These are phyloP conservation scores for Ogataea pilisensis DNA, from an alignment of 805 yeast species.

Conservation along the genomic window DNA sequence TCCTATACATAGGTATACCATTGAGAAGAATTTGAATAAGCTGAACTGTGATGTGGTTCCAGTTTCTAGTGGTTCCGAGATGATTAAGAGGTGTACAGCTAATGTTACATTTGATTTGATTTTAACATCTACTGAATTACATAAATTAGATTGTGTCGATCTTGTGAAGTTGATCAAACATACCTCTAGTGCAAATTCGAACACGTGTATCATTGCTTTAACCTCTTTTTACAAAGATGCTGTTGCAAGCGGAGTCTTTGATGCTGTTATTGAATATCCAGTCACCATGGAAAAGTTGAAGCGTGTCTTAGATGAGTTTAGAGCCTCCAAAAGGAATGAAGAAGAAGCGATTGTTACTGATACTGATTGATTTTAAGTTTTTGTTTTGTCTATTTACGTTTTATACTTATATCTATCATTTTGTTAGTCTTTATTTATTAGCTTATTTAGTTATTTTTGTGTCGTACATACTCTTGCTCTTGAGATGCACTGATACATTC, in stretches of 20 bases:
- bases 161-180: slow-evolving; percentile 70
- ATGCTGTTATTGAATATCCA: slow-evolving; percentile 74
- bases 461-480: too few species aligned
- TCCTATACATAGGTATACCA: slow-evolving; percentile 71
- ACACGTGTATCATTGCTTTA: slow-evolving; percentile 72
- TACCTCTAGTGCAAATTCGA: slow-evolving; percentile 73
- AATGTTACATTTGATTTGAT: slow-evolving; percentile 81
- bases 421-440: not conserved
- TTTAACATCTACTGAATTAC: slow-evolving; percentile 65
- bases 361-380: slow-evolving; percentile 21
- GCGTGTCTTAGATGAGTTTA: slow-evolving; percentile 26
- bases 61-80: slow-evolving; percentile 75
- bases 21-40: slow-evolving; percentile 57
- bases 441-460: not conserved
- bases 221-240: slow-evolving; percentile 75
- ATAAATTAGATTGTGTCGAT: slow-evolving; percentile 68
- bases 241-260: slow-evolving; percentile 47
- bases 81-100: slow-evolving; percentile 76
- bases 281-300: slow-evolving; percentile 34
- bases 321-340: slow-evolving; percentile 15
- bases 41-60: slow-evolving; percentile 79
- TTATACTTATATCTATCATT: too few species aligned
- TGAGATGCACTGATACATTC: too few species aligned
- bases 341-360: slow-evolving; percentile 33
- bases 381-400: not conserved